Base-by-base conservation (phyloP, 202 grass and related monocot species). In the Setaria italica region DNA sequence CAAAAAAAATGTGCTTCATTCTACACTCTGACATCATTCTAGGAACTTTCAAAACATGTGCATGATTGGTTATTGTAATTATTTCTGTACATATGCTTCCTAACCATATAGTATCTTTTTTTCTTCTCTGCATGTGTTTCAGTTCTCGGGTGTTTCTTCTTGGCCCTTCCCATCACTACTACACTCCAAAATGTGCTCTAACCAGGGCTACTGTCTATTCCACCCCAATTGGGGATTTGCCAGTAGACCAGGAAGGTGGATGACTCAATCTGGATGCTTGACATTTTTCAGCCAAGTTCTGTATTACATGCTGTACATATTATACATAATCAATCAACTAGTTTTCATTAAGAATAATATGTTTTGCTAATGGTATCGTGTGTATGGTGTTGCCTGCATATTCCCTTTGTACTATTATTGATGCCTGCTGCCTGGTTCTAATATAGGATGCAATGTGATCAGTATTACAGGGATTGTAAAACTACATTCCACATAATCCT, bases 141-240 rank as follows among this genome's bases (percentile, higher is more conserved):
- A 99, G 97, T 88, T 91, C 90, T 83, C 82, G 93, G 73, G 94
- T 99, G 48, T 99, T 99, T 89, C 93, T 99, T 54, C 94, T 99
- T 41, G 97, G 97, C 50, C 97, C 97, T 81, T 99, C 97, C 80
- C 97, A 99, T 87, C 97, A 94, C 72, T 96, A 94, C 88, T 99
- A 99, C 72, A 96, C 93, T 88, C 84, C 93, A 70, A 99, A 90
- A 90, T 99, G 97, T 85, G 93, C 93, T 82, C 83, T 95, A 79
- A 92, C 91, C 63, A 95, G 64, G 80, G 87, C 92, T 78, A 85
- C 87, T 69, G 80, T 91, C 91, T 98, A 98, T 82, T 76, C 74
- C 70, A 98, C 97, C 35, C 93, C 97, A 29, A 89, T 99, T 81
- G 97, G 97, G 14, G 91, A 96, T 88, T 87, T 99, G 78, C 93